phyloP scores from a whole-genome alignment of 2,329 filamentous ascomycete genomes.

The Diaporthe sp. region DNA sequence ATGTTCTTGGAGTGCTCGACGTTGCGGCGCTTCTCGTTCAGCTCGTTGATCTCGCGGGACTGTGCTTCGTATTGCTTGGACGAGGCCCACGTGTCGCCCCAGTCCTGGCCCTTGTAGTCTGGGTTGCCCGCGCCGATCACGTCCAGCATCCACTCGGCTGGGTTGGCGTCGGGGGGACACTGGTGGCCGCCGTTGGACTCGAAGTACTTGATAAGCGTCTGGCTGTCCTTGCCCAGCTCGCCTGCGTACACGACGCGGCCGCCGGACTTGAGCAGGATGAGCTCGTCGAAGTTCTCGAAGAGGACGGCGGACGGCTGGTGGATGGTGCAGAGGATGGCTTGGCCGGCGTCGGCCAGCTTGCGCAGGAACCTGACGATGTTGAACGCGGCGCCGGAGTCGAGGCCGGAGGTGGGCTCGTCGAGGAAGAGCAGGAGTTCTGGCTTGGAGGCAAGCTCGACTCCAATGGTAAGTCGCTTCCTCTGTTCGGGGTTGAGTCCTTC shows the following conservation, averaged over 20 bases:
- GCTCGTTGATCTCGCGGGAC: constrained; percentile 47
- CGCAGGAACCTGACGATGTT: constrained; percentile 78
- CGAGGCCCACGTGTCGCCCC: constrained; percentile 52
- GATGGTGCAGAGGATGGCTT: constrained; percentile 60
- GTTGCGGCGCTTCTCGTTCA: constrained; percentile 59
- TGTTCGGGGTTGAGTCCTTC: constrained; percentile 68
- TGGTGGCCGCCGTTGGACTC: constrained; percentile 67
- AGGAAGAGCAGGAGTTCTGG: constrained; percentile 80
- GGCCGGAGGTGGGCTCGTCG: constrained; percentile 81
- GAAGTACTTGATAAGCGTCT: constrained; percentile 68
- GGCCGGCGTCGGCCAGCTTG: constrained; percentile 66
- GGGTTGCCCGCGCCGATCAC: constrained; percentile 58
- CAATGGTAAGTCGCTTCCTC: constrained; percentile 75
- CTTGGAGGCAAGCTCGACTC: constrained; percentile 80
- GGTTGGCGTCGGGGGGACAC: constrained; percentile 65
- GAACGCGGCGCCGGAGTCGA: constrained; percentile 81
- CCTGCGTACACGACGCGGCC: constrained; percentile 70
- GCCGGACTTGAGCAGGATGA: constrained; percentile 67
- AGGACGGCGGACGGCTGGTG: constrained; percentile 60
- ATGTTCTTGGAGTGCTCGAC: constrained; percentile 49
- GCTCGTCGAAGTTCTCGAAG: constrained; percentile 63
- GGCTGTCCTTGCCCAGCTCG: constrained; percentile 65
- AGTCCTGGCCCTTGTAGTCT: constrained; percentile 57
- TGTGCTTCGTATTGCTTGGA: constrained; percentile 50
- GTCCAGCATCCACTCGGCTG: constrained; percentile 75